Evolutionary conservation across 108 stramenopile genomes (phyloP).

Genomic region (Cylindrotheca closterium): DNA sequence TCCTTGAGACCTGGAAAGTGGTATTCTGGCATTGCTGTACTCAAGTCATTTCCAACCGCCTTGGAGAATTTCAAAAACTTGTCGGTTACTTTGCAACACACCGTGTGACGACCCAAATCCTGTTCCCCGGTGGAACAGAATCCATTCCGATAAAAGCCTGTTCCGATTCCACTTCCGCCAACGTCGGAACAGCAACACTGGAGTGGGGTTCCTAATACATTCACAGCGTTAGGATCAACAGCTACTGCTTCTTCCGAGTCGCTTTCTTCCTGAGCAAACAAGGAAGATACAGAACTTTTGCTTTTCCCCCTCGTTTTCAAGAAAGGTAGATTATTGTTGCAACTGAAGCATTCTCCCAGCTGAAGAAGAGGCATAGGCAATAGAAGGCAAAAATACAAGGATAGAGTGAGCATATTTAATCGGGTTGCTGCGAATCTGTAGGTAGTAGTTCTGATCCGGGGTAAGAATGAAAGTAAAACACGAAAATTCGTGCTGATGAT

Average conservation of each 20-base stretch:
- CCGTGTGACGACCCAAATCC: slow-evolving; percentile 82
- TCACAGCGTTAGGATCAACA: slow-evolving; percentile 20
- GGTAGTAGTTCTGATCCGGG: no score
- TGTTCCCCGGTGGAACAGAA: slow-evolving; percentile 73
- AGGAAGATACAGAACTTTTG: neutral
- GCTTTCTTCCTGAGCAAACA: neutral
- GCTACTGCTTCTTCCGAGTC: neutral
- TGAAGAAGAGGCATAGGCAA: no score
- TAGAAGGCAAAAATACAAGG: no score
- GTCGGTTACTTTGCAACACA: slow-evolving; percentile 74
- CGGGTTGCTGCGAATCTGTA: no score
- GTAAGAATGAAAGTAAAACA: no score
- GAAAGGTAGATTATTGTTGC: neutral
- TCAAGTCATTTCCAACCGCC: slow-evolving; percentile 79
- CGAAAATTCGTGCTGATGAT: no score
- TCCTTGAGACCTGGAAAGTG: slow-evolving; percentile 78
- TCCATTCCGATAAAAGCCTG: slow-evolving; percentile 85
- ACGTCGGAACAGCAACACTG: slow-evolving; percentile 70
- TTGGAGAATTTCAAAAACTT: slow-evolving; percentile 70
- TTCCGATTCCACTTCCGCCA: slow-evolving; percentile 63
- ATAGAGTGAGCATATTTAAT: no score
- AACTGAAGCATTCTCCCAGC: no score
- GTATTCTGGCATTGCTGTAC: slow-evolving; percentile 71
- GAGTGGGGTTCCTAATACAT: slow-evolving; percentile 70
- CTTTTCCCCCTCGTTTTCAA: neutral